These are phyloP conservation scores for Coemansia sp. DNA, from an alignment of 192 early-diverging fungal genomes.

Conservation along the genomic window DNA sequence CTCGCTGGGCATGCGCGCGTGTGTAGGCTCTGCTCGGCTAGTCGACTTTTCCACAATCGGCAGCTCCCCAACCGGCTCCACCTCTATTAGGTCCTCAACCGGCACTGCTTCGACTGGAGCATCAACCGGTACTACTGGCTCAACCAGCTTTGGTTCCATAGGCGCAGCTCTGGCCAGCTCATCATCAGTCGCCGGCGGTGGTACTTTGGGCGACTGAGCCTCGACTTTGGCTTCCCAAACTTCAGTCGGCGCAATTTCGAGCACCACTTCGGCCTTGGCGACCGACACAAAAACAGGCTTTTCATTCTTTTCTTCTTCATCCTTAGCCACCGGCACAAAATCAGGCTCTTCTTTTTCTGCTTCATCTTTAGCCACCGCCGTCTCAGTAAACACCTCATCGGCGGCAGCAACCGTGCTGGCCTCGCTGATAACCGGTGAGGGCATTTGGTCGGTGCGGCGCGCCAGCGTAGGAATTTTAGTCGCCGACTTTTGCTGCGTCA, in stretches of 20 bases:
- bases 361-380: background rate
- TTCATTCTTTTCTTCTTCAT: too few species aligned
- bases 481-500: conserved; percentile 7
- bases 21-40: background rate
- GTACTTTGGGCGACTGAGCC: background rate
- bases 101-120: background rate
- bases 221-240: background rate
- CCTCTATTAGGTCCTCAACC: background rate
- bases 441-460: conserved; percentile 15
- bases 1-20: conserved; percentile 4
- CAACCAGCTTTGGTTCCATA: background rate
- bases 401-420: conserved; percentile 15
- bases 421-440: conserved; percentile 40
- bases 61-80: background rate
- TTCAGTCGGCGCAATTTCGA: background rate
- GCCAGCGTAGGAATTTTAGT: conserved; percentile 1
- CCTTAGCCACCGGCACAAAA: background rate
- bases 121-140: background rate
- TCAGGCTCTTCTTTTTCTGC: background rate
- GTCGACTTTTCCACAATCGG: background rate
- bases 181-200: background rate
- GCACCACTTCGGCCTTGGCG: background rate
- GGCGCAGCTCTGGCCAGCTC: background rate
- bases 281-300: background rate
- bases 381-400: background rate